Base-by-base conservation (phyloP, 2,329 filamentous ascomycete species). In the Trichoderma atrobrunneum region DNA sequence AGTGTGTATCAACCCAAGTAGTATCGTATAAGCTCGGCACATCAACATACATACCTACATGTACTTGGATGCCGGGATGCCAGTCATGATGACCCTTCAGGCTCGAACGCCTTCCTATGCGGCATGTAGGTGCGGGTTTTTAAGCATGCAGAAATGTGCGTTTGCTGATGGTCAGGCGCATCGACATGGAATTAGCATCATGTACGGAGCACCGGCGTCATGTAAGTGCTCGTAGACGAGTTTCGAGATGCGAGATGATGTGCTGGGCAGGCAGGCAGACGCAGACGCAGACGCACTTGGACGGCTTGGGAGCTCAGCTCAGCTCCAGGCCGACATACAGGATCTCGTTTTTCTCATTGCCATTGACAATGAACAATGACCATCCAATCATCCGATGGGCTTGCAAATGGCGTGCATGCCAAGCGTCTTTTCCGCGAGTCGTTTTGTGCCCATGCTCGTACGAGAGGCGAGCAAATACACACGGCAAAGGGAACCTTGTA, bases 381-480 rank as follows among this genome's bases (percentile, higher is more conserved):
- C 48, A 24, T 32, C 48, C 21, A 57, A 39, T 34, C 48, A 56
- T 16, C 21, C 28, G 63, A 57, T 56, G 43, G 24, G 26, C 28
- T n/a, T 51, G 57, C 28, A n/a, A 70, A 70, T 70, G 67, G 67
- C 39, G 43, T 70, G 67, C 67, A 70, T 62, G 57, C 67, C 67
- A 70, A 70, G 57, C 16, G 30, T 18, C 34, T n/a, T 34, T 6
- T 6, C 67, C 39, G n/a, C 21, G 57, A 51, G 67, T 32, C 28
- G 39, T 36, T 32, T 34, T 36, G 21, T 21, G n/a, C 48, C n/a
- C 30, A 32, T 36, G 14, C 28, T 60, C 28, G 56, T 60, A 60
- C n/a, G n/a, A 14, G 30, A 30, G 2, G 26, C 54, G 65, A 69
- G 66, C 60, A 28, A 54, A 24, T 34, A 32, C 30, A 26, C 32